These are phyloP conservation scores for Phragmites australis DNA, from an alignment of 176 grass and related monocot genomes.

Conservation along the genomic window DNA sequence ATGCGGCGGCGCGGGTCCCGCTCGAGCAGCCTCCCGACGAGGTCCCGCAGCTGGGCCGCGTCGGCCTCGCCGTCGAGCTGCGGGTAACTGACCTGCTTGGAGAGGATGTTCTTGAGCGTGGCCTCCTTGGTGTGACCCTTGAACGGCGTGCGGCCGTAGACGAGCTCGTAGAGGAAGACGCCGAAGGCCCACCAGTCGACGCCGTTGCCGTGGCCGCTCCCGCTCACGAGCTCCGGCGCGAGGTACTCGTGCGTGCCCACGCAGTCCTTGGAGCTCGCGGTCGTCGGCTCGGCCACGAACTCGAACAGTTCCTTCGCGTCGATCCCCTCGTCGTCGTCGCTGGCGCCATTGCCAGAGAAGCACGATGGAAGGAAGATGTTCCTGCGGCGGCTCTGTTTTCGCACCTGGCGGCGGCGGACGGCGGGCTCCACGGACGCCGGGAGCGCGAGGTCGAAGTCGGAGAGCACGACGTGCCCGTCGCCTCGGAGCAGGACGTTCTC, in stretches of 20 bases:
- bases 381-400: slow-evolving; percentile 20
- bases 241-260: slow-evolving; percentile 98
- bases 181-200: slow-evolving; percentile 99
- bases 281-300: slow-evolving; percentile 82
- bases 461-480: slow-evolving; percentile 88
- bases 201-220: slow-evolving; percentile 74
- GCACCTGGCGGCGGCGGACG: slow-evolving; percentile 53
- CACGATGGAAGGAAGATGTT: slow-evolving; percentile 19
- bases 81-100: slow-evolving; percentile 70
- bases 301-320: slow-evolving; percentile 53
- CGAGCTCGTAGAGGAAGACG: slow-evolving; percentile 86
- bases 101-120: slow-evolving; percentile 83
- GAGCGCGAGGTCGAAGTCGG: slow-evolving; percentile 88
- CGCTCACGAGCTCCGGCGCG: slow-evolving; percentile 77
- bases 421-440: slow-evolving; percentile 63
- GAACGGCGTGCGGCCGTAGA: slow-evolving; percentile 89
- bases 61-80: slow-evolving; percentile 50
- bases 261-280: slow-evolving; percentile 72
- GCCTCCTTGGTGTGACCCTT: slow-evolving; percentile 80
- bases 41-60: slow-evolving; percentile 59
- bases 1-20: slow-evolving; percentile 74
- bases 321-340: slow-evolving; percentile 20
- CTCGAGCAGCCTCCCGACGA: slow-evolving; percentile 65
- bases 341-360: slow-evolving; percentile 19
- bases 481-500: slow-evolving; percentile 86